Base-by-base conservation (phyloP, 768 basidiomycete species). In the Vishniacozyma victoriae region DNA sequence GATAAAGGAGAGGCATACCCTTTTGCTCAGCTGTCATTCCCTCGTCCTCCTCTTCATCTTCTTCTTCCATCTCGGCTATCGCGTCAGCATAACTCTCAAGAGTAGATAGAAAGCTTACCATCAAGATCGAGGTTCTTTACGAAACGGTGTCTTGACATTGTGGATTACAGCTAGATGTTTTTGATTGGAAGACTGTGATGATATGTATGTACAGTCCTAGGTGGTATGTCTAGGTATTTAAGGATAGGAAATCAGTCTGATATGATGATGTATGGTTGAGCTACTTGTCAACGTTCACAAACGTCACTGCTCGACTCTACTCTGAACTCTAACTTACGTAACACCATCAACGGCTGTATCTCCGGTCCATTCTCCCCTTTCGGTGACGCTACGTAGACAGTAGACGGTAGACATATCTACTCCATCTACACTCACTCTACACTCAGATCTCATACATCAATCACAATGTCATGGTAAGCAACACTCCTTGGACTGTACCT, bases 111-210 rank as follows among this genome's bases (percentile, higher is more conserved):
- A 0, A 15, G 48, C 70, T 57, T 37, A 75, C 75, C 75, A 49
- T 74, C 76, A 35, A 95, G 75, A 70, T 95, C 82, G 23, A 97
- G 75, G 73, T 91, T 90, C 55, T 86, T 78, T 55, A 96, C 78
- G 73, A 84, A 80, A 66, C 91, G 83, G 73, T 97, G 95, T 71
- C 95, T 79, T 4, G 93, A 96, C 90, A 96, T 90, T 49, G 45
- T 55, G 48, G 18, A 36, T 43, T 27, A 14, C 19, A 25, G n/a
- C 9, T 39, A 35, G 6, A 13, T 27, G 18, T 20, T 7, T 20
- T 24, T 5, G 26, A 6, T 41, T 11, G 7, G 27, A 47, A 20
- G 20, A 29, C 29, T 19, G 19, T 27, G 49, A 22, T 36, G 26
- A 15, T 15, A 20, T 41, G 27, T 4, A 5, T 13, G 36, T n/a